phyloP scores from a whole-genome alignment of 192 early-diverging fungal species.

The Lunasporangiospora selenospora region DNA sequence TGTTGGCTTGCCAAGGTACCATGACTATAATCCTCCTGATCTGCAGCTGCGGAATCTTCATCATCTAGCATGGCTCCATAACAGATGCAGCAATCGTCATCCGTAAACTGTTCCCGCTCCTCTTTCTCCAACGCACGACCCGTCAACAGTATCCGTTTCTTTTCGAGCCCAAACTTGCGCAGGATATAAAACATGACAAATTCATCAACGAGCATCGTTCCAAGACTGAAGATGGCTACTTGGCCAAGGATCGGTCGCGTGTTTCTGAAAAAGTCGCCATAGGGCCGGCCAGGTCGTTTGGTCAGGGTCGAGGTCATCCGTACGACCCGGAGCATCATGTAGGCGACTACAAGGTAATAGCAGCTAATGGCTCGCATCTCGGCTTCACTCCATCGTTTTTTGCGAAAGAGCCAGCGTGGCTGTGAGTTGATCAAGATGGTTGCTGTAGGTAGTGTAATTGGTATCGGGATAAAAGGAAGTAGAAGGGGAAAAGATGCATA shows the following conservation, averaged over 20 bases:
- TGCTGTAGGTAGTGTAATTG: background rate
- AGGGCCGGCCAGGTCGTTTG: slow-evolving; percentile 38
- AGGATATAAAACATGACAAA: slow-evolving; percentile 50
- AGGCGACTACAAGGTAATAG: slow-evolving; percentile 43
- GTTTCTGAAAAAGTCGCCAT: slow-evolving; percentile 46
- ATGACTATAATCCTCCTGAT: slow-evolving; percentile 8
- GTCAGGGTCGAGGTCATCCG: slow-evolving; percentile 34
- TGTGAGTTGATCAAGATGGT: slow-evolving; percentile 48
- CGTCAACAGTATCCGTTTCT: slow-evolving; percentile 33
- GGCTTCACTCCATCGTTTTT: slow-evolving; percentile 44
- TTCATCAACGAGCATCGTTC: slow-evolving; percentile 39
- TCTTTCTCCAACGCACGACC: slow-evolving; percentile 38
- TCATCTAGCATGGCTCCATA: slow-evolving; percentile 47
- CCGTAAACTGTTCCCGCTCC: background rate
- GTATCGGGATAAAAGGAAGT: too few species aligned
- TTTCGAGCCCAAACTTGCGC: slow-evolving; percentile 47
- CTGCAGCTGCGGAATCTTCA: slow-evolving; percentile 19
- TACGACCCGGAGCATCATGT: slow-evolving; percentile 43
- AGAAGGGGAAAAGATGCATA: too few species aligned
- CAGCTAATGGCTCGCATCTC: slow-evolving; percentile 48
- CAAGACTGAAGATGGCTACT: slow-evolving; percentile 29
- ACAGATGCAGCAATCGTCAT: slow-evolving; percentile 48
- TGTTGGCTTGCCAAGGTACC: background rate
- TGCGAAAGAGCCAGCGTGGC: slow-evolving; percentile 47
- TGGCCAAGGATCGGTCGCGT: slow-evolving; percentile 38